These are phyloP conservation scores for Podospora comata DNA, from an alignment of 495 filamentous ascomycete species.

Conservation along the genomic window DNA sequence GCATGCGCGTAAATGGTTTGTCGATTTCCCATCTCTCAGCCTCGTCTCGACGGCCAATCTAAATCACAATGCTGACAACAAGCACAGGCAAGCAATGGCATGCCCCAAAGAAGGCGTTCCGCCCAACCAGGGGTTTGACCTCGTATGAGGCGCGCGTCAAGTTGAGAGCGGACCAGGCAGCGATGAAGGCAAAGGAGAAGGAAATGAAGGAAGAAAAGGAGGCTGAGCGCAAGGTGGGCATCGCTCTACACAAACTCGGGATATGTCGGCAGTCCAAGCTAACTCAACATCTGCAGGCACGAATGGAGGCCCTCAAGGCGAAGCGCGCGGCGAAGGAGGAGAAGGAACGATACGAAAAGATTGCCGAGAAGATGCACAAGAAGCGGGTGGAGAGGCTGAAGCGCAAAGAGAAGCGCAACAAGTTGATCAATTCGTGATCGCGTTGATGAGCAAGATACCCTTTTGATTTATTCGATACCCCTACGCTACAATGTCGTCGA, in stretches of 20 bases:
- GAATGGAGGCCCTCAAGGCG: slow-evolving; percentile 75
- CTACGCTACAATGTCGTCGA: neutral
- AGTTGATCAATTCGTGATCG: slow-evolving; percentile 81
- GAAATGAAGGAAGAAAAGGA: slow-evolving; percentile 97
- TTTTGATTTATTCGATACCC: slow-evolving; percentile 4
- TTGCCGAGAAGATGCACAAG: slow-evolving; percentile 96
- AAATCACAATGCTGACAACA: neutral
- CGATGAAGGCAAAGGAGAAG: slow-evolving; percentile 82
- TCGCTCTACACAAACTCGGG: neutral
- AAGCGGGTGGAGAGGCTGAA: slow-evolving; percentile 91
- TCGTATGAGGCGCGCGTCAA: slow-evolving; percentile 73
- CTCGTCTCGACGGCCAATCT: slow-evolving; percentile 13
- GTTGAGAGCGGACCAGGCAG: slow-evolving; percentile 59
- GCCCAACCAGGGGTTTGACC: slow-evolving; percentile 69
- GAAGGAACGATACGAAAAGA: slow-evolving; percentile 87
- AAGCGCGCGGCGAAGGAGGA: slow-evolving; percentile 84
- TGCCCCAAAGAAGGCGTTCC: slow-evolving; percentile 75
- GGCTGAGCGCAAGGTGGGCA: slow-evolving; percentile 70
- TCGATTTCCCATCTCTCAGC: neutral
- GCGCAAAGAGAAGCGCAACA: slow-evolving; percentile 96
- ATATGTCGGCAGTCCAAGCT: slow-evolving; percentile 1
- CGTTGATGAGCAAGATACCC: neutral
- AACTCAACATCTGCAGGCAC: slow-evolving; percentile 50
- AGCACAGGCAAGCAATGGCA: slow-evolving; percentile 91
- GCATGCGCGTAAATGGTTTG: slow-evolving; percentile 66